Evolutionary conservation across 129 eudicot species (phyloP).

Genomic region (Deinandra increscens): DNA sequence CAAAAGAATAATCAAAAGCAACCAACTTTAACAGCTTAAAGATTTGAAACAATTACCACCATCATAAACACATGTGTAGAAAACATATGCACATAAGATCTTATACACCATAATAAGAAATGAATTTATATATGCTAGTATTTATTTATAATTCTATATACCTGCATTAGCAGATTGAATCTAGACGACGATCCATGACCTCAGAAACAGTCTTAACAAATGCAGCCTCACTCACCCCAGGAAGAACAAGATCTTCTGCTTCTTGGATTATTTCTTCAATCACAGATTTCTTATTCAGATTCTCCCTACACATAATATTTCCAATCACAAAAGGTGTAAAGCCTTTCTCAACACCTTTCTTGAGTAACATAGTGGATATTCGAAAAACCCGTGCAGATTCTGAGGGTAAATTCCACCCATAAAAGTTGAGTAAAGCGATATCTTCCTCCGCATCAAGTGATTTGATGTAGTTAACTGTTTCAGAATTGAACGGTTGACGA

Average conservation of each 20-base stretch:
- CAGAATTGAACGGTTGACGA: constrained; percentile 41
- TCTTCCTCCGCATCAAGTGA: constrained; percentile 65
- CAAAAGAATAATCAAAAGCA: constrained; percentile 1
- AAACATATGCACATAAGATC: background rate
- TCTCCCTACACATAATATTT: constrained; percentile 68
- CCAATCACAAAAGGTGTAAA: constrained; percentile 64
- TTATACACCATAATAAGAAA: constrained; percentile 9
- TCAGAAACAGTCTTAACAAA: constrained; percentile 48
- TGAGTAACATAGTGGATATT: constrained; percentile 68
- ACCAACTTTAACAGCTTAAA: background rate
- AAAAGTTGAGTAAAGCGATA: constrained; percentile 54
- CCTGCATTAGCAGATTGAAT: constrained; percentile 3
- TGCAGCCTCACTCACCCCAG: constrained; percentile 56
- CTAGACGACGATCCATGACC: constrained; percentile 57
- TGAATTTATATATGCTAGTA: background rate
- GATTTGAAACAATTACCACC: background rate
- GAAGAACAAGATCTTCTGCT: constrained; percentile 50
- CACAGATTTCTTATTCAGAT: constrained; percentile 53
- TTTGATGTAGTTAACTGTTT: constrained; percentile 51
- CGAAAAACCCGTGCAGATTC: constrained; percentile 49
- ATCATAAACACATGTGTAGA: background rate
- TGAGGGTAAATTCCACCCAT: constrained; percentile 61
- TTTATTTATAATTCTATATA: background rate
- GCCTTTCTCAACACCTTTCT: constrained; percentile 73
- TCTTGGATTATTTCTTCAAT: constrained; percentile 61